Evolutionary conservation across 352 stramenopile species (phyloP).

Genomic region (Ophiocytium majus): DNA sequence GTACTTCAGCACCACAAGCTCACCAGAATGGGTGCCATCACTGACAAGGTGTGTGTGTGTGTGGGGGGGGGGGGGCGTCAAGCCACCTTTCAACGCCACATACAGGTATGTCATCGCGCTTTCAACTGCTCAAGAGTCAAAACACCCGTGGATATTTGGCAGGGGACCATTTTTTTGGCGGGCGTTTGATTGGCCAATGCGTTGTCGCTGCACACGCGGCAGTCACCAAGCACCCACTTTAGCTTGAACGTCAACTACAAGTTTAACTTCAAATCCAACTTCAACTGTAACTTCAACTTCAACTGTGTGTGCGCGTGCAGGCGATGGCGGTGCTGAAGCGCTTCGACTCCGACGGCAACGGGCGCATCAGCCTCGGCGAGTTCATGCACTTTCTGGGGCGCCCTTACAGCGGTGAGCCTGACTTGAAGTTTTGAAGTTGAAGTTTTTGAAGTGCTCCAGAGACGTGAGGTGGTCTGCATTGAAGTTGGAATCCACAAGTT

Average conservation of each 20-base stretch:
- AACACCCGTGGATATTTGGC: background rate
- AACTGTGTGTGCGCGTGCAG: background rate
- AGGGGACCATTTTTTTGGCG: background rate
- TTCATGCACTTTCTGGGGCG: background rate
- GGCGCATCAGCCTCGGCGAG: background rate
- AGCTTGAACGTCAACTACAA: background rate
- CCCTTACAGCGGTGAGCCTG: background rate
- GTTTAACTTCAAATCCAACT: background rate
- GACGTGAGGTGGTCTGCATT: background rate
- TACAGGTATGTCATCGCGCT: no score
- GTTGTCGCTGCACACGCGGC: background rate
- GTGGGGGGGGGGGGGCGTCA: no score
- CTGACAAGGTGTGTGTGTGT: no score
- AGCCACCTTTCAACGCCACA: no score
- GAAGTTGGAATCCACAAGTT: background rate
- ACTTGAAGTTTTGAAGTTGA: no score
- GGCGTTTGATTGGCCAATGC: background rate
- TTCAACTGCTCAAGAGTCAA: no score
- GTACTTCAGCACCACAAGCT: no score
- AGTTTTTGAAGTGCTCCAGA: background rate
- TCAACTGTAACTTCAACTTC: background rate
- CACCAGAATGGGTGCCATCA: no score
- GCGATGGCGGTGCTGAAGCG: background rate
- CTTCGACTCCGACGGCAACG: background rate
- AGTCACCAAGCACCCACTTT: background rate